Percentiles rank a stretch among this genome's conserved stretches.
phyloP scores from a whole-genome alignment of 2,329 filamentous ascomycete species.

The Macrophomina pseudophaseolina region DNA sequence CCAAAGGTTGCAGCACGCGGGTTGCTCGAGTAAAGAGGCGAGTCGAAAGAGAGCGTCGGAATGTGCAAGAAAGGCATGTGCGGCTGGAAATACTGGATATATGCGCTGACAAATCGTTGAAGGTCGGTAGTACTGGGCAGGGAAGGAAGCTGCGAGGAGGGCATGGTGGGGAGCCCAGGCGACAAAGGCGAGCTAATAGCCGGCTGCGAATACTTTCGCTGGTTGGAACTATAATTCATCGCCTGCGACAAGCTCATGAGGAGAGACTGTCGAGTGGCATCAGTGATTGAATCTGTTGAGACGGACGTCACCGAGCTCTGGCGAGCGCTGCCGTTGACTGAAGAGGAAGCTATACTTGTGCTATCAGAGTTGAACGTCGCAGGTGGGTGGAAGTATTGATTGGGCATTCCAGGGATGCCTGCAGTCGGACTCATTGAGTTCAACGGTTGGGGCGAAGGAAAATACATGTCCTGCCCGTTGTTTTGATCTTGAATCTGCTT shows the following conservation, averaged over 20 bases:
- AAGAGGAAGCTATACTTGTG: slow-evolving; percentile 65
- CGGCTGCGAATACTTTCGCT: slow-evolving; percentile 65
- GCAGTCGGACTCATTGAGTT: slow-evolving; percentile 72
- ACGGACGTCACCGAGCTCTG: slow-evolving; percentile 65
- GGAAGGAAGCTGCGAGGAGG: slow-evolving; percentile 55
- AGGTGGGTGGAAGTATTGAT: slow-evolving; percentile 67
- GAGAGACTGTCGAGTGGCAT: slow-evolving; percentile 67
- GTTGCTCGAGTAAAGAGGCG: slow-evolving; percentile 67
- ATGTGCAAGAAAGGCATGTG: slow-evolving; percentile 95
- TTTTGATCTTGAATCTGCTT: slow-evolving; percentile 75
- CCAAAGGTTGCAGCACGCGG: slow-evolving; percentile 64
- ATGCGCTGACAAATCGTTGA: slow-evolving; percentile 87
- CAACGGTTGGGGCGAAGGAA: slow-evolving; percentile 79
- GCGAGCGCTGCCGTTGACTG: slow-evolving; percentile 69
- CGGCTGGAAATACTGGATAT: slow-evolving; percentile 90
- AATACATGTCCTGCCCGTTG: slow-evolving; percentile 71
- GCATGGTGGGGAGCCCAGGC: slow-evolving; percentile 32
- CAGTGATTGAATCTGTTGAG: slow-evolving; percentile 69
- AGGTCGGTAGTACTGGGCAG: slow-evolving; percentile 84
- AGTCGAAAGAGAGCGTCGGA: slow-evolving; percentile 88
- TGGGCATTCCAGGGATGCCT: slow-evolving; percentile 67
- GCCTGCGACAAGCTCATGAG: slow-evolving; percentile 66
- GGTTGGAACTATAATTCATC: slow-evolving; percentile 56
- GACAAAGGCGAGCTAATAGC: slow-evolving; percentile 60
- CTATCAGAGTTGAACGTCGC: slow-evolving; percentile 74